phyloP scores from a whole-genome alignment of 2,329 filamentous ascomycete genomes.

The Colletotrichum liriopes region DNA sequence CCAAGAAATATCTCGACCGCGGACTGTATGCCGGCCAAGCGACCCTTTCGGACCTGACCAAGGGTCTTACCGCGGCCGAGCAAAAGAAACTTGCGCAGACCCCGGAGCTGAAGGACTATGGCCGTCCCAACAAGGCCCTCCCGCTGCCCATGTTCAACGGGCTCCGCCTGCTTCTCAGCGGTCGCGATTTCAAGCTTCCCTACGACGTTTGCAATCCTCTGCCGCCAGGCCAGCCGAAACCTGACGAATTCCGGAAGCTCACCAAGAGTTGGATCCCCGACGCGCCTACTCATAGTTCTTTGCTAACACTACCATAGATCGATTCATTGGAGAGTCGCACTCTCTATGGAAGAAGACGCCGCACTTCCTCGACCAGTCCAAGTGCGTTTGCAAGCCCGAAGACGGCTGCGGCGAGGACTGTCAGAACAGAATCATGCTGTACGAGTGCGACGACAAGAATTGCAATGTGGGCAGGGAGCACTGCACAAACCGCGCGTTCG shows the following conservation, averaged over 20 bases:
- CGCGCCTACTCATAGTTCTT: neutral
- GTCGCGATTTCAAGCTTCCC: slow-evolving; percentile 89
- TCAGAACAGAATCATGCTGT: slow-evolving; percentile 96
- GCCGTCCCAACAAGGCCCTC: slow-evolving; percentile 70
- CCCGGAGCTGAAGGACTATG: slow-evolving; percentile 63
- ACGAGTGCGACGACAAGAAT: slow-evolving; percentile 93
- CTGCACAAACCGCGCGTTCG: slow-evolving; percentile 92
- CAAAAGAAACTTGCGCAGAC: slow-evolving; percentile 66
- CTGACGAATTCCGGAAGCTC: slow-evolving; percentile 92
- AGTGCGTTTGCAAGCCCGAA: slow-evolving; percentile 83
- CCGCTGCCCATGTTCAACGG: slow-evolving; percentile 87
- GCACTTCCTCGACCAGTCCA: slow-evolving; percentile 80
- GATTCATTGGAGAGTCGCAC: slow-evolving; percentile 88
- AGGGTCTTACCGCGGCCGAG: slow-evolving; percentile 65
- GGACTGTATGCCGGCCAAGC: slow-evolving; percentile 92
- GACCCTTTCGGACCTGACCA: slow-evolving; percentile 61
- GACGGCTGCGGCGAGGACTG: slow-evolving; percentile 91
- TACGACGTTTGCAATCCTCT: slow-evolving; percentile 92
- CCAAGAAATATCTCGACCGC: slow-evolving; percentile 85
- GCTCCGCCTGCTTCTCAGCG: slow-evolving; percentile 78
- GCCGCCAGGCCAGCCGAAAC: slow-evolving; percentile 88
- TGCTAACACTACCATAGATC: slow-evolving; percentile 64
- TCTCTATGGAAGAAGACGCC: slow-evolving; percentile 86
- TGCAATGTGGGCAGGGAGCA: slow-evolving; percentile 82
- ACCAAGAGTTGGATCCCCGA: slow-evolving; percentile 81